These are phyloP conservation scores for Mucor saturninus DNA, from an alignment of 371 early-diverging fungal species.

Conservation along the genomic window DNA sequence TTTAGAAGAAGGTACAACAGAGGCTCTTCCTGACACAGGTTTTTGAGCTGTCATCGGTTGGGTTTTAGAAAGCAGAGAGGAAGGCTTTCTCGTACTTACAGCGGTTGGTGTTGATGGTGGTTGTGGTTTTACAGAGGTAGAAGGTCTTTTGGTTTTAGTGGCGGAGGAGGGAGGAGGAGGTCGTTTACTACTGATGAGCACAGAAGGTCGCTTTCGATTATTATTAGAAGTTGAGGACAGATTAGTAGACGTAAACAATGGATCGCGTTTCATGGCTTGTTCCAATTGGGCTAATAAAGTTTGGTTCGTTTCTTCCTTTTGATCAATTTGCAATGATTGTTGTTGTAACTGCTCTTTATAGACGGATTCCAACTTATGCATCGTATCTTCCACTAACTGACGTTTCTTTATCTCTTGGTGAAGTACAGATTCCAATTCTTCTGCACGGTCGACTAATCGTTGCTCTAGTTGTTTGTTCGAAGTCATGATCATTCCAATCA, in stretches of 20 bases:
- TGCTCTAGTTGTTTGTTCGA: constrained; percentile 32
- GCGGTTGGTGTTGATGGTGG: not conserved
- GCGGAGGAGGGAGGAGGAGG: not conserved
- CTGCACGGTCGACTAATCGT: constrained; percentile 29
- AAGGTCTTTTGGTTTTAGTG: not conserved
- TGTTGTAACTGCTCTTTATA: constrained; percentile 8
- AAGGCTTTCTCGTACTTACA: not conserved
- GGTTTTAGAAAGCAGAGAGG: too few species aligned
- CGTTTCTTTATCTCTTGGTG: constrained; percentile 32
- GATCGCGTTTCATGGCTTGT: constrained; percentile 10
- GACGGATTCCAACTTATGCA: constrained; percentile 15
- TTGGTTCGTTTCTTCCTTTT: constrained; percentile 11
- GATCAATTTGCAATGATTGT: not conserved
- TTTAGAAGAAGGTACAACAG: too few species aligned
- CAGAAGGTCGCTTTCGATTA: not conserved
- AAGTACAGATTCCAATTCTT: constrained; percentile 28
- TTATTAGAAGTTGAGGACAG: not conserved
- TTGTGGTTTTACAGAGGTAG: not conserved
- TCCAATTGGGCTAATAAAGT: constrained; percentile 21
- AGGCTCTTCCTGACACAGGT: too few species aligned
- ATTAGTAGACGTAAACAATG: constrained; percentile 2
- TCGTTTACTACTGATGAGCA: not conserved
- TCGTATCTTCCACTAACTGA: constrained; percentile 17
- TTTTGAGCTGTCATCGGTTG: too few species aligned
- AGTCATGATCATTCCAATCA: constrained; percentile 34